Evolutionary conservation across 148 eudicot species (phyloP), one percentile per base, ranked within the genome.

Genomic region (Chenopodium quinoa): DNA sequence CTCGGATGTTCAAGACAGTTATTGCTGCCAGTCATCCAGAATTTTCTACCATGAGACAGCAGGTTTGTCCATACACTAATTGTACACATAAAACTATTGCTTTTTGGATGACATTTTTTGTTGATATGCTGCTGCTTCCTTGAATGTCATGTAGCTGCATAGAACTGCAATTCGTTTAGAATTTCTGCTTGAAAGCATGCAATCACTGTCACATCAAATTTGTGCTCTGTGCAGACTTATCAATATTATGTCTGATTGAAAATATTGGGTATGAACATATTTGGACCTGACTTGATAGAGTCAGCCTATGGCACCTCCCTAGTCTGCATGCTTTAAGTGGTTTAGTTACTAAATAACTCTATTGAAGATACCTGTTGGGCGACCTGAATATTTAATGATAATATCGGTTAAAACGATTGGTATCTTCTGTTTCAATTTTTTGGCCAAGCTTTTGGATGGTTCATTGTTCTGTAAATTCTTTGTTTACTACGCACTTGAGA

Each of bases 1-100:
- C 99, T 58, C 92, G 91, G 23, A 96, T 96, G 99, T 93, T 96
- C 89, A 96, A 96, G 87, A 88, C 93, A 34, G 97, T 96, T 52
- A 96, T 96, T 85, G 98, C 99, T 87, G 98, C 99, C 64, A 96
- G 90, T 75, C 99, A 96, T 88, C 99, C 98, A 44, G 99, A 96
- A 80, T 96, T 96, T 84, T 96, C 99, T 31, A 88, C 98, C 63
- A 92, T 92, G 98, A 89, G 99, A 75, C 99, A 96, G 84, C 99
- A 93, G 97, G 99, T 96, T 83, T 75, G 65, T 71, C 75, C 60
- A 29, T 37, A 19, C 74, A 20, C 34, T 52, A 22, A 25, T 22
- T 27, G 11, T 71, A 32, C 14, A 5, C 46, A 22, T 47, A 32
- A 29, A 75, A 11, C 54, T 37, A 22, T 27, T 75, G 19, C 47